Base-by-base conservation (phyloP, 2,329 filamentous ascomycete genomes). In the Aspergillus felis region DNA sequence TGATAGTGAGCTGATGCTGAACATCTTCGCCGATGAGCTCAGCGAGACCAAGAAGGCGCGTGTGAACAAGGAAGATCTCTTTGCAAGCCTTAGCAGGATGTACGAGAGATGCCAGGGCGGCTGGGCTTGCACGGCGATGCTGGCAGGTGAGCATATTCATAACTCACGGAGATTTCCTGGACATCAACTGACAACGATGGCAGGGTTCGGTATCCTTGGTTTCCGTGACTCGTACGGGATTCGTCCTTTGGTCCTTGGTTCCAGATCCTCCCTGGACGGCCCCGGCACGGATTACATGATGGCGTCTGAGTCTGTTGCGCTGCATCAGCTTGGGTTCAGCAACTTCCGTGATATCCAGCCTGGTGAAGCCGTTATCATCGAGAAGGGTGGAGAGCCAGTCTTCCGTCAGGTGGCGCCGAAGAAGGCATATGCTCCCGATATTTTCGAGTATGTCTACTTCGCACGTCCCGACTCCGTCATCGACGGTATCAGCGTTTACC, bases 401-500 rank as follows among this genome's bases (percentile, higher is more conserved):
- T 94, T 92, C 78, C 81, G 82, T 61, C 91, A 96, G 73, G 86
- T 96, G 14, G 84, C 87, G 44, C 76, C 83, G 58, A 81, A 82
- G 64, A 82, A 84, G 65, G 81, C 82, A 17, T 96, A 96, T 70
- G 87, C 89, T 1, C 91, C 91, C 1, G 92, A 96, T 71, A 89
- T 91, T 60, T 94, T 95, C 68, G 90, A 95, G 75, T 91, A 87
- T 62, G 88, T 96, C 57, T 96, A 96, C 77, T 92, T 96, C 66
- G 88, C 90, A 14, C 82, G 92, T 1, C 90, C 90, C 0, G 92
- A 96, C 73, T 87, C 85, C 0, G 81, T 87, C 64, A 93, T 96
- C 57, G 92, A 96, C 68, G 91, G 91, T 20, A 95, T 96, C 63
- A 91, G 89, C 56, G 89, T 97, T 27, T 87, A 96, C 70, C 85